Evolutionary conservation across 192 early-diverging fungal genomes (phyloP).

Genomic region (Gonapodya prolifera): DNA sequence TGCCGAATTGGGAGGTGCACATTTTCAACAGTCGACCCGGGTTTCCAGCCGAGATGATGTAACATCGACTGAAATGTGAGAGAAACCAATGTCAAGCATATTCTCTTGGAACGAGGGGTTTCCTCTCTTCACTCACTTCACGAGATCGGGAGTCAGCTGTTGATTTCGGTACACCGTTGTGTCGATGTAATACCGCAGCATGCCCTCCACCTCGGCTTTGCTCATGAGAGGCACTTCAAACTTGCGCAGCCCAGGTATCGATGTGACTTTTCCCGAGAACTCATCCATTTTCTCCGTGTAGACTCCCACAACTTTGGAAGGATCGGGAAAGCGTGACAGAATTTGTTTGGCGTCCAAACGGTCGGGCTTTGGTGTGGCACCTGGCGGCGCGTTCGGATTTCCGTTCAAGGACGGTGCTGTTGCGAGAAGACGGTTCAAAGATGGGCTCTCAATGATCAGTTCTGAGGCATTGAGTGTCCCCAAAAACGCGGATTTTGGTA

Average conservation of each 20-base stretch:
- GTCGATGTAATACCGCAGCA: not conserved
- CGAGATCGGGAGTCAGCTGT: not conserved
- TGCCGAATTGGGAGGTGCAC: not conserved
- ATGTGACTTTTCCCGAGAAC: not conserved
- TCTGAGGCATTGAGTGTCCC: not conserved
- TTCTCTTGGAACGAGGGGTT: too few species aligned
- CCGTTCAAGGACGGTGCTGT: not conserved
- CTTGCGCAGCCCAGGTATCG: not conserved
- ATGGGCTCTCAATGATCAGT: not conserved
- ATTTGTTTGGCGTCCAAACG: not conserved
- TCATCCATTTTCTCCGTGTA: not conserved
- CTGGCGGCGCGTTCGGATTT: not conserved
- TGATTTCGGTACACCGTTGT: not conserved
- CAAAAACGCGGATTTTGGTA: not conserved
- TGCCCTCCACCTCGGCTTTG: not conserved
- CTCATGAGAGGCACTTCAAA: not conserved
- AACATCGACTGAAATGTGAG: not conserved
- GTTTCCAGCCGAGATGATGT: not conserved
- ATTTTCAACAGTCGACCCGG: not conserved
- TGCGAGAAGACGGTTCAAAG: not conserved
- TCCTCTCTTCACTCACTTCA: not conserved
- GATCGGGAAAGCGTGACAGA: not conserved
- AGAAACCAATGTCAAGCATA: not conserved
- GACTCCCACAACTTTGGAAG: not conserved
- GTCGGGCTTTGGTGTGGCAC: not conserved